phyloP scores from a whole-genome alignment of 176 grass and related monocot genomes.

The Metroxylon sagu region DNA sequence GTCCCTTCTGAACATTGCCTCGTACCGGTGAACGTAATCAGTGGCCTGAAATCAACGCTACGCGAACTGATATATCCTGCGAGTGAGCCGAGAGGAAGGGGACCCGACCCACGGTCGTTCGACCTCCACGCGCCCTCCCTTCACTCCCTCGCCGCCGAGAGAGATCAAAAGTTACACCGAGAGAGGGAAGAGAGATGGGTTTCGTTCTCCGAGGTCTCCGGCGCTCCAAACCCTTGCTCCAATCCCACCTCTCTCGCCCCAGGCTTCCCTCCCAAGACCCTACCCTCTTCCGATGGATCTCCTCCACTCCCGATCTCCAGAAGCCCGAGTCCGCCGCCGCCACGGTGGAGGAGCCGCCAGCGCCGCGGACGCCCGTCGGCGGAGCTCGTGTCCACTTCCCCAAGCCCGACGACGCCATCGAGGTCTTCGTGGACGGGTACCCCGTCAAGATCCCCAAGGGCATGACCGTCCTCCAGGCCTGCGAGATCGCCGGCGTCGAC shows the following conservation, averaged over 20 bases:
- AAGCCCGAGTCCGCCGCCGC: conserved; percentile 51
- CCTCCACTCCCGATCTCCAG: conserved; percentile 33
- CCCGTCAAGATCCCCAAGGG: conserved; percentile 95
- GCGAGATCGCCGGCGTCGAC: conserved; percentile 92
- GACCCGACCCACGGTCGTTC: no score
- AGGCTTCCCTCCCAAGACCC: conserved; percentile 3
- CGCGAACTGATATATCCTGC: no score
- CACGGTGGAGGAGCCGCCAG: conserved; percentile 27
- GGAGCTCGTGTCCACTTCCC: conserved; percentile 62
- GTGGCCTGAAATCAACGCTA: no score
- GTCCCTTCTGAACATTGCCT: no score
- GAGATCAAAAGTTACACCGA: no score
- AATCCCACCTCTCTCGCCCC: conserved; percentile 18
- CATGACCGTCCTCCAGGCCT: conserved; percentile 92
- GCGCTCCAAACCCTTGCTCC: conserved; percentile 35
- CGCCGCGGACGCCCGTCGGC: conserved; percentile 41
- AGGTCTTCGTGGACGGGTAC: conserved; percentile 93
- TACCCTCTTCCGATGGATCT: conserved; percentile 62
- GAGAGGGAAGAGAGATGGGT: conserved; percentile 31
- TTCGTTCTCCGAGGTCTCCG: conserved; percentile 69
- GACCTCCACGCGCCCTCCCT: no score
- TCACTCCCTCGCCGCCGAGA: no score
- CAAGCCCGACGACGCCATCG: conserved; percentile 77
- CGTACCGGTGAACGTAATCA: no score
- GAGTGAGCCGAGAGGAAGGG: no score